phyloP scores from a whole-genome alignment of 495 filamentous ascomycete species.

The Tuber microsphaerosporum region DNA sequence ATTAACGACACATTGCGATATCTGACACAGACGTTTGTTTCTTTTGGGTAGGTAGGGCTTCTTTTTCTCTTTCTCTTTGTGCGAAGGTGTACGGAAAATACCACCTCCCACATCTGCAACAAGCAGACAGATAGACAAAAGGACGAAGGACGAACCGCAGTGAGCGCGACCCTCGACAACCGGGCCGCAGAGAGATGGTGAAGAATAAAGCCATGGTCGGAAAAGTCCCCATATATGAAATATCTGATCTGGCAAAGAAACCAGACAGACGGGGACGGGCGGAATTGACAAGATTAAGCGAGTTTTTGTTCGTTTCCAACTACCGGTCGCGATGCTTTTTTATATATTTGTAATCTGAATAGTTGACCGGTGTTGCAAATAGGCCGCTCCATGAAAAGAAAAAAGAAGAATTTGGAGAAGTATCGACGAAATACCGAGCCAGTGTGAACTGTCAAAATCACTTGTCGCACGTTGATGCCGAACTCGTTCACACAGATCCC shows the following conservation, averaged over 20 bases:
- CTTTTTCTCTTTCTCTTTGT: neutral
- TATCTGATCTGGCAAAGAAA: neutral
- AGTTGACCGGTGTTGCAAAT: constrained; percentile 5
- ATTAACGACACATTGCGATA: constrained; percentile 6
- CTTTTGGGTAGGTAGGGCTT: neutral
- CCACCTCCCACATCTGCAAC: neutral
- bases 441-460: constrained; percentile 3
- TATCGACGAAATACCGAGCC: constrained; percentile 4
- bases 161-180: neutral
- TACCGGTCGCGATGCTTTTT: constrained; percentile 2
- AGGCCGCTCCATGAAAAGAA: constrained; percentile 6
- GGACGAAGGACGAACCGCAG: neutral
- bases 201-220: neutral
- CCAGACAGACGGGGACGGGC: neutral
- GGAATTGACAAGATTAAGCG: constrained; percentile 4
- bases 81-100: neutral
- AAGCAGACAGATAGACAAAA: neutral
- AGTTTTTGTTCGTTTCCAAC: constrained; percentile 2
- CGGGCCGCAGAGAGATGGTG: neutral
- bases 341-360: constrained; percentile 6
- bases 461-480: constrained; percentile 1
- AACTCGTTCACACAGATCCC: neutral
- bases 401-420: constrained; percentile 4
- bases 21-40: constrained; percentile 4
- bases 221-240: neutral